Conservation (phyloP, 176 grass and related monocot species). For the Oryza brachyantha region DNA sequence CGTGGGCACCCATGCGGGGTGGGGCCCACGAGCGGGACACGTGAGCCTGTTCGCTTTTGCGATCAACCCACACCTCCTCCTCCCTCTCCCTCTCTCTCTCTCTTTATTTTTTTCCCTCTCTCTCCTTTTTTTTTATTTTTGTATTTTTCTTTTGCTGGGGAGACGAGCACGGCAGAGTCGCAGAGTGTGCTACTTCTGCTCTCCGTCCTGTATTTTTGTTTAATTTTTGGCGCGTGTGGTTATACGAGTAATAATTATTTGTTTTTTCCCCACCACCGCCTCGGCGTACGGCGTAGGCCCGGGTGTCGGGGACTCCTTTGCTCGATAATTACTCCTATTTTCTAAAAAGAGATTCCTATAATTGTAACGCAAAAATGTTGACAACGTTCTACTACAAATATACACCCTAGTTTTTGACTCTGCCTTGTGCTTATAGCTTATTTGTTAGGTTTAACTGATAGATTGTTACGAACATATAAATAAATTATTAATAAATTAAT, state of each 20-base stretch:
- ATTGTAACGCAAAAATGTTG: too few species aligned
- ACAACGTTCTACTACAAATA: too few species aligned
- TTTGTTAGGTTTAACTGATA: too few species aligned
- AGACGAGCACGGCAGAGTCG: neutral
- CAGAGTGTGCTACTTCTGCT: neutral
- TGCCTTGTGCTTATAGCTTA: too few species aligned
- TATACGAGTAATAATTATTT: too few species aligned
- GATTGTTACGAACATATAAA: too few species aligned
- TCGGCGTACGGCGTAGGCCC: conserved; percentile 26
- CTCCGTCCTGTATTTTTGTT: conserved; percentile 1
- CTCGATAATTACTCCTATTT: too few species aligned
- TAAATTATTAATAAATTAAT: too few species aligned
- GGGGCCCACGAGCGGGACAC: conserved; percentile 29
- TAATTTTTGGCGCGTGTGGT: neutral
- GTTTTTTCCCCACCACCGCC: conserved; percentile 12
- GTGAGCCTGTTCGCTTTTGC: conserved; percentile 38
- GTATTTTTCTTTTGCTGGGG: neutral
- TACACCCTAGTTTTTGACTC: too few species aligned
- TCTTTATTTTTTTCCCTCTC: neutral
- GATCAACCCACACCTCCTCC: conserved; percentile 16
- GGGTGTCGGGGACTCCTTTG: neutral
- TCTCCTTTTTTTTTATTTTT: neutral
- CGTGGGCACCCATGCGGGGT: conserved; percentile 34
- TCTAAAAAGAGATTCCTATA: too few species aligned
- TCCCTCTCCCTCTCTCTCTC: neutral